These are phyloP conservation scores for Asterophora parasitica DNA, from an alignment of 768 basidiomycete species.

Conservation along the genomic window DNA sequence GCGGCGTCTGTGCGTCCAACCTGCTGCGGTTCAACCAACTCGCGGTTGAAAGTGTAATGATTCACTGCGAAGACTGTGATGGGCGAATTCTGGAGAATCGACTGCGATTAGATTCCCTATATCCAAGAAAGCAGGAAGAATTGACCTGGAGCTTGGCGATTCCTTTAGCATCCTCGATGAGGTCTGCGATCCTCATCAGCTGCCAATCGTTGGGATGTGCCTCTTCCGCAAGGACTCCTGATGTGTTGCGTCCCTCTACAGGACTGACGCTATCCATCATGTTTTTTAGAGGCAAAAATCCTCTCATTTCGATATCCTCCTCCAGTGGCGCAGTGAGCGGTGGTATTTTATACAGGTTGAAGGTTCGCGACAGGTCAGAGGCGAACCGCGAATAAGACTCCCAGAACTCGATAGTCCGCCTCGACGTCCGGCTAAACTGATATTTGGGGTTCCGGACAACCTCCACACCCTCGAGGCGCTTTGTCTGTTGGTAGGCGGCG, in stretches of 20 bases:
- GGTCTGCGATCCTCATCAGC: constrained; percentile 87
- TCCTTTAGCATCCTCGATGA: constrained; percentile 64
- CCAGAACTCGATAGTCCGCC: constrained; percentile 61
- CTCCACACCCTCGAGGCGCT: constrained; percentile 24
- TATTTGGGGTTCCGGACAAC: constrained; percentile 25
- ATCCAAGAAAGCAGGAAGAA: constrained; percentile 7
- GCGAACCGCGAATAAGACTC: constrained; percentile 61
- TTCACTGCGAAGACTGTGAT: constrained; percentile 17
- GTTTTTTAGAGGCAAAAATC: constrained; percentile 78
- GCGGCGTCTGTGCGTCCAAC: neutral
- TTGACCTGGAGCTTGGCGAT: constrained; percentile 58
- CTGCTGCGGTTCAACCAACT: constrained; percentile 21
- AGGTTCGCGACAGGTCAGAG: constrained; percentile 53
- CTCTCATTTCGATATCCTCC: constrained; percentile 86
- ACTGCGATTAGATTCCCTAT: neutral
- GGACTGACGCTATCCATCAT: constrained; percentile 38
- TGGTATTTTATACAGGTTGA: constrained; percentile 64
- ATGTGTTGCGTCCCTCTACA: constrained; percentile 20
- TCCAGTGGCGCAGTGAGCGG: constrained; percentile 61
- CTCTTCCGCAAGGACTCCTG: constrained; percentile 23
- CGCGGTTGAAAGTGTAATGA: constrained; percentile 5
- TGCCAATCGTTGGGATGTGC: constrained; percentile 93
- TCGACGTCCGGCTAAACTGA: constrained; percentile 33
- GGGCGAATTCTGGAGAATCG: constrained; percentile 34
- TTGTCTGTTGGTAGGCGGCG: constrained; percentile 27